Conservation (phyloP, 345 rosid genomes). For the Gossypium anomalum region DNA sequence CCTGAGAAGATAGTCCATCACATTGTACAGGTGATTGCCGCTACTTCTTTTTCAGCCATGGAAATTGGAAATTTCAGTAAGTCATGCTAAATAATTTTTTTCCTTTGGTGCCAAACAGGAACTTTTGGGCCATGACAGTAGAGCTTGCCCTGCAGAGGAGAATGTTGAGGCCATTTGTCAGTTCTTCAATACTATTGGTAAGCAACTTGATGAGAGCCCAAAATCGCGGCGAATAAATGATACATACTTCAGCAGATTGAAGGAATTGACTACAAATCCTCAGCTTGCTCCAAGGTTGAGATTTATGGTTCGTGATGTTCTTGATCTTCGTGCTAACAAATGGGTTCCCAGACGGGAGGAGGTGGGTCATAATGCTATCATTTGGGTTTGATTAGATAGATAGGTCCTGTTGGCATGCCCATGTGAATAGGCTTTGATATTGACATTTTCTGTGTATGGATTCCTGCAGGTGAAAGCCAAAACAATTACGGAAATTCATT, state of each 20-base stretch:
- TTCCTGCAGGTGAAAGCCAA: conserved; percentile 41
- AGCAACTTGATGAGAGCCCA: conserved; percentile 73
- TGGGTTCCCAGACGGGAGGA: conserved; percentile 97
- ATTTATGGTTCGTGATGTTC: conserved; percentile 30
- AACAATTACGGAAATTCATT: background rate
- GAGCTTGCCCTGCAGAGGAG: conserved; percentile 74
- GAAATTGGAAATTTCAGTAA: background rate
- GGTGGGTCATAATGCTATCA: conserved; percentile 36
- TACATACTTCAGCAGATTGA: conserved; percentile 56
- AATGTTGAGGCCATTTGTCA: conserved; percentile 91
- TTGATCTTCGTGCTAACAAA: conserved; percentile 68
- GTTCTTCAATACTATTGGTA: conserved; percentile 79
- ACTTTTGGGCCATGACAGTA: conserved; percentile 66
- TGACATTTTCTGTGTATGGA: conserved; percentile 2
- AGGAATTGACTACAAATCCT: conserved; percentile 56
- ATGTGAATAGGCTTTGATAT: background rate
- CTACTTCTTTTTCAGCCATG: conserved; percentile 1
- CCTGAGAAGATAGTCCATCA: conserved; percentile 91
- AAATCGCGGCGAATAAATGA: conserved; percentile 67
- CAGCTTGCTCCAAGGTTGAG: conserved; percentile 60
- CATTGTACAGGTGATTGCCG: conserved; percentile 59
- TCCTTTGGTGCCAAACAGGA: conserved; percentile 41
- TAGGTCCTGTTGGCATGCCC: background rate
- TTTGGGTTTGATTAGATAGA: background rate
- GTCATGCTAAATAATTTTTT: background rate